Conservation (phyloP, 2,329 filamentous ascomycete species). For the Pezizomycotina sp. region DNA sequence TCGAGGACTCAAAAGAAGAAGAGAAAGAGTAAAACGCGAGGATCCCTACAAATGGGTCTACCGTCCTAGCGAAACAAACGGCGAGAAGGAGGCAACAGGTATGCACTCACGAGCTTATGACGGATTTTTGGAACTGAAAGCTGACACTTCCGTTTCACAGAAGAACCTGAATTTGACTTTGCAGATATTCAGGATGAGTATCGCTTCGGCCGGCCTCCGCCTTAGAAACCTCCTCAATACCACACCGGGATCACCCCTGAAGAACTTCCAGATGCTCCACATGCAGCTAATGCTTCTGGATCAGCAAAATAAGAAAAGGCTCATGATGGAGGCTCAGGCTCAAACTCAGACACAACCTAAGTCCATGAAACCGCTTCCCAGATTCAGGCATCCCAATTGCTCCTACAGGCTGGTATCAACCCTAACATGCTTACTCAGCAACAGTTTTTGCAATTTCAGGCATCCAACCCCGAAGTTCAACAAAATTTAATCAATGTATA, state of each 20-base stretch:
- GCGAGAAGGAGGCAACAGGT: constrained; percentile 46
- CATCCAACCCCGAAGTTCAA: constrained; percentile 41
- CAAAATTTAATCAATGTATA: constrained; percentile 78
- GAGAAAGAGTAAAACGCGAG: too few relatives aligned
- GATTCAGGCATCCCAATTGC: constrained; percentile 30
- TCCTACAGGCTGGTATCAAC: constrained; percentile 57
- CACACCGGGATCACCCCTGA: too few relatives aligned
- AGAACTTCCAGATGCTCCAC: too few relatives aligned
- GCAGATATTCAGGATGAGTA: constrained; percentile 12
- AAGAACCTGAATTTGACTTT: constrained; percentile 23
- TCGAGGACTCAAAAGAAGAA: too few relatives aligned
- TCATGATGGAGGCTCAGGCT: too few relatives aligned
- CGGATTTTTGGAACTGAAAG: constrained; percentile 31
- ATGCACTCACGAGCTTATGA: constrained; percentile 59
- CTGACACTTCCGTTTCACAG: constrained; percentile 26
- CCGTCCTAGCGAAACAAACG: constrained; percentile 41
- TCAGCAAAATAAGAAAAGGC: too few relatives aligned
- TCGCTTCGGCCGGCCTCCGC: constrained; percentile 13
- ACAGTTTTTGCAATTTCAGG: constrained; percentile 51
- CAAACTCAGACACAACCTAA: too few relatives aligned
- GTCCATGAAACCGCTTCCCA: too few relatives aligned
- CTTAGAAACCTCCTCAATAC: too few relatives aligned
- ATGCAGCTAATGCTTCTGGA: too few relatives aligned
- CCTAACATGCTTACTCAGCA: constrained; percentile 54
- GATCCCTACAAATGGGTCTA: constrained; percentile 49